phyloP scores from a whole-genome alignment of 257 asterid species.

The Coffea canephora region DNA sequence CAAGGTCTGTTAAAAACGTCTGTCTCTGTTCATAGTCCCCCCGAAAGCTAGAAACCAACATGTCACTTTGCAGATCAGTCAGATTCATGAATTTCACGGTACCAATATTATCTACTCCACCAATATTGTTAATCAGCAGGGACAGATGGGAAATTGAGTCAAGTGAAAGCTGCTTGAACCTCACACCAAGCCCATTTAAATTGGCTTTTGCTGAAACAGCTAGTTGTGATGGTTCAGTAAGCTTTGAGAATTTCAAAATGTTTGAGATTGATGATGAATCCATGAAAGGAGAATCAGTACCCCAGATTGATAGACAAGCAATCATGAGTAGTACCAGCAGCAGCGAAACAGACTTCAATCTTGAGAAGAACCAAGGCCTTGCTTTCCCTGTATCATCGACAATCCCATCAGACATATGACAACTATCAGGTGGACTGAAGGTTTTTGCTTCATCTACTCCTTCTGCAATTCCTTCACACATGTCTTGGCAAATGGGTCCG shows the following conservation, averaged over 20 bases:
- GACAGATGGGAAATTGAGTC: conserved; percentile 36
- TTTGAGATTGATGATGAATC: conserved; percentile 27
- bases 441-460: conserved; percentile 5
- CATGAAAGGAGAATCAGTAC: conserved; percentile 31
- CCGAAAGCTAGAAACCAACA: conserved; percentile 23
- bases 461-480: conserved; percentile 28
- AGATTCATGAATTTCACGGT: conserved; percentile 53
- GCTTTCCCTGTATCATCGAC: conserved; percentile 20
- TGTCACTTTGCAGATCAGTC: conserved; percentile 32
- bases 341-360: conserved; percentile 34
- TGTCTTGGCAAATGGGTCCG: neutral
- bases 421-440: neutral
- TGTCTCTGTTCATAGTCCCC: neutral
- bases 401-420: conserved; percentile 20
- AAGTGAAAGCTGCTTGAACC: conserved; percentile 36
- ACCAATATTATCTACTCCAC: conserved; percentile 31
- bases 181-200: conserved; percentile 30
- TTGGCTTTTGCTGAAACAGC: conserved; percentile 30
- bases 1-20: conserved; percentile 17
- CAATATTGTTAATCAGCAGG: conserved; percentile 27
- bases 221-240: conserved; percentile 34
- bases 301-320: conserved; percentile 37
- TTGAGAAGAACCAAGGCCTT: conserved; percentile 31
- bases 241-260: conserved; percentile 31
- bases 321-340: conserved; percentile 43